Conservation (phyloP, 768 basidiomycete genomes). For the Tulasnella sp. region DNA sequence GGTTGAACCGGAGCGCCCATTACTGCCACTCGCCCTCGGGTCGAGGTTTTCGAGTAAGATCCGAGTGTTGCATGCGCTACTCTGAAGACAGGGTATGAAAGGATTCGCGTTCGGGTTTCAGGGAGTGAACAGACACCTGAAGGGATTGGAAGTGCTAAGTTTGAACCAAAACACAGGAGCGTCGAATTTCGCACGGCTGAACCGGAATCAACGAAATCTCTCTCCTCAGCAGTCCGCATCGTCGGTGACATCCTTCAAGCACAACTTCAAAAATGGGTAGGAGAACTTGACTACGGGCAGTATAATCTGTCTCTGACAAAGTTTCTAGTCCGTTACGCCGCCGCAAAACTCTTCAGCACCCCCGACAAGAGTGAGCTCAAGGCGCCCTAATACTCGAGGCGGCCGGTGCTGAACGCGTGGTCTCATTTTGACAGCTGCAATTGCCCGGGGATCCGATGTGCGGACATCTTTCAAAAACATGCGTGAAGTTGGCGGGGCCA, state of each 20-base stretch:
- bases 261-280: slow-evolving; percentile 21
- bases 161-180: neutral
- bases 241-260: slow-evolving; percentile 15
- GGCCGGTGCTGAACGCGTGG: neutral
- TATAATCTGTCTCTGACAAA: neutral
- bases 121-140: neutral
- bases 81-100: neutral
- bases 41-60: neutral
- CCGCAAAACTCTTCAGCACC: slow-evolving; percentile 79
- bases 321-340: slow-evolving; percentile 81
- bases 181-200: slow-evolving; percentile 6
- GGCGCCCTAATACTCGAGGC: neutral
- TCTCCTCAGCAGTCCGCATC: slow-evolving; percentile 1
- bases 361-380: slow-evolving; percentile 81
- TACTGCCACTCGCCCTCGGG: neutral
- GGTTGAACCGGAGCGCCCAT: neutral
- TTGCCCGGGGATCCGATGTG: slow-evolving; percentile 92
- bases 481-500: slow-evolving; percentile 94
- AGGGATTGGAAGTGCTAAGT: neutral
- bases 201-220: slow-evolving; percentile 13
- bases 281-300: neutral
- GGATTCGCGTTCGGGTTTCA: neutral
- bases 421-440: slow-evolving; percentile 57
- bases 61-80: neutral
- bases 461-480: slow-evolving; percentile 99